Percentiles rank a stretch among this genome's conserved stretches.
Evolutionary conservation across 2,329 filamentous ascomycete genomes (phyloP).

Genomic region (Mariannaea elegans): DNA sequence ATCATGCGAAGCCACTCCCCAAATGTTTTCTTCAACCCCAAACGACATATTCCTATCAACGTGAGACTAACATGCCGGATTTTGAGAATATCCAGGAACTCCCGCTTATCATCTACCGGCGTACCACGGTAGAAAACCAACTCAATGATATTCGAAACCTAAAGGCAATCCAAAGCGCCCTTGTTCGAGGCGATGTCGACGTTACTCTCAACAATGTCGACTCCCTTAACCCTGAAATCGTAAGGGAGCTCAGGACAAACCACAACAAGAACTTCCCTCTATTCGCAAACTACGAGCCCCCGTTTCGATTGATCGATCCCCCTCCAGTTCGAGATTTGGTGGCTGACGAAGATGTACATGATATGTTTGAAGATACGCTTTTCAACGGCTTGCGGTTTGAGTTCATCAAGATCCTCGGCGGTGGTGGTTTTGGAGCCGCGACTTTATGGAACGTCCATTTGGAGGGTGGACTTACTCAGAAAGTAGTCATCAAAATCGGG

Average conservation of each 20-base stretch:
- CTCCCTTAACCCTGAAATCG: background rate
- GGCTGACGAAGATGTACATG: background rate
- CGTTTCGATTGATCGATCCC: background rate
- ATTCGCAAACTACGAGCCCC: background rate
- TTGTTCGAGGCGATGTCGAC: slow-evolving; percentile 30
- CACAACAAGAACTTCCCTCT: background rate
- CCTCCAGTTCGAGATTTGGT: background rate
- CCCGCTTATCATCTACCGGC: background rate
- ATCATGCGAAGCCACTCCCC: no score
- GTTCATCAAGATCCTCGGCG: slow-evolving; percentile 39
- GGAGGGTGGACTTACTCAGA: slow-evolving; percentile 30
- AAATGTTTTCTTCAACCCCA: no score
- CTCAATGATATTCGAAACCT: slow-evolving; percentile 18
- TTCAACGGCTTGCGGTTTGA: slow-evolving; percentile 35
- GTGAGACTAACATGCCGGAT: no score
- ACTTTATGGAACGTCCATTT: slow-evolving; percentile 36
- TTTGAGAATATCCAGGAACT: no score
- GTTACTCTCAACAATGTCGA: slow-evolving; percentile 19
- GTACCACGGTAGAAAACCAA: background rate
- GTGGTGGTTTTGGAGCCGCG: slow-evolving; percentile 39
- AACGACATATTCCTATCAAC: no score
- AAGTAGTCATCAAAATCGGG: slow-evolving; percentile 41
- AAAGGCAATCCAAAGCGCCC: slow-evolving; percentile 25
- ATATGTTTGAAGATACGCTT: background rate
- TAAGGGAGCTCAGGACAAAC: background rate